Base-by-base conservation (phyloP, 1,139 yeast species). In the Pichia sp. region DNA sequence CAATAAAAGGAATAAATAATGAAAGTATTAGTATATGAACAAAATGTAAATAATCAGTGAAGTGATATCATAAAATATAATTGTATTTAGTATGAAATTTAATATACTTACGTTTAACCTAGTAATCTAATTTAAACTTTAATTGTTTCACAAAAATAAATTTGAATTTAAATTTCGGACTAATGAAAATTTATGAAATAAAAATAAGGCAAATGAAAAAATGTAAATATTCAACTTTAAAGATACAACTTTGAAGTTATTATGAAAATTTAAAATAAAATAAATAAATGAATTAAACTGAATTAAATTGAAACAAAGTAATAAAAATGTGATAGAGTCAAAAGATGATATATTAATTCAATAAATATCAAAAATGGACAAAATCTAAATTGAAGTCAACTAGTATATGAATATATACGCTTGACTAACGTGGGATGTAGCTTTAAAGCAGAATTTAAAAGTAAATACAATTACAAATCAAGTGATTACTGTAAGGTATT, bases 341-440 rank as follows among this genome's bases (percentile, higher is more conserved):
- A 41, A 25, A 42, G 30, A 33, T 47, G 51, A 52, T 53, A 53
- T 53, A 45, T 53, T 53, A 53, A 53, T 38, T 46, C 50, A 53
- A 53, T 53, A 53, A 53, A 53, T 53, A 53, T 49, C 56, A 49
- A 48, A 44, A 7, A 48, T 31, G 27, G 41, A 39, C 39, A 47
- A 34, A 44, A 33, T 34, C 46, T 27, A 19, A n/a, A 33, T n/a
- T 31, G 36, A 3, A 44, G 27, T n/a, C 34, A 44, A 28, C 9
- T 25, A 44, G 46, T 43, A 48, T 48, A 48, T 13, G 18, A 11
- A 33, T 42, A 34, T 30, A 19, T 28, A 28, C 42, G 29, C 14
- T 27, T 43, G 46, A 47, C 42, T 18, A 31, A 42, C 36, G 22
- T 22, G 46, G 9, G 11, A 7, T 22, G 19, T 19, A 33, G 39